phyloP scores from a whole-genome alignment of 2,329 filamentous ascomycete species.

The Ophiostoma pallidulum region DNA sequence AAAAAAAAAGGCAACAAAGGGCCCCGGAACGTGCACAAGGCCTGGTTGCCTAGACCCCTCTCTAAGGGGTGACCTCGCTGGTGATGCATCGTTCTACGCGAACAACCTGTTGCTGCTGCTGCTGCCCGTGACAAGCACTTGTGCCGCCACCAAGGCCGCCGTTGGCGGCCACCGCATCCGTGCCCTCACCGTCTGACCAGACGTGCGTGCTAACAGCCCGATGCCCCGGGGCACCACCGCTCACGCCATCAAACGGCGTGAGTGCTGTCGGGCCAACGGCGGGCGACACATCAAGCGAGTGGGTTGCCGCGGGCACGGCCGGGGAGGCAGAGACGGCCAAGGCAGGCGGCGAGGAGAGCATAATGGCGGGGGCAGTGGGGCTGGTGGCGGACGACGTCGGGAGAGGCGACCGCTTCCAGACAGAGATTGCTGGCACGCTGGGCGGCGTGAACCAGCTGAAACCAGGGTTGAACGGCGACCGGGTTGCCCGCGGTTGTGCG shows the following conservation, averaged over 20 bases:
- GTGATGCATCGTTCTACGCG: conserved; percentile 9
- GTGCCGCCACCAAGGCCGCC: neutral
- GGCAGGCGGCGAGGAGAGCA: too few species aligned
- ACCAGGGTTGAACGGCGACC: conserved; percentile 9
- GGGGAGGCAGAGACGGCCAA: neutral
- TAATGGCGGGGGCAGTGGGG: too few species aligned
- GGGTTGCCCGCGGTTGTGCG: neutral
- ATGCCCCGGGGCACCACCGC: neutral
- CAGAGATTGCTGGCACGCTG: neutral
- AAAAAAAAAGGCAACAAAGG: too few species aligned
- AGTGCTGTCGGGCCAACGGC: neutral
- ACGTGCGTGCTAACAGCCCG: conserved; percentile 8
- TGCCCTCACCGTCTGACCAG: conserved; percentile 9
- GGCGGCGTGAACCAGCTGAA: conserved; percentile 12
- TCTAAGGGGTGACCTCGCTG: neutral
- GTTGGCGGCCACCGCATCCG: neutral
- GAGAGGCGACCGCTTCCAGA: neutral
- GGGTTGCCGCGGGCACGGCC: neutral
- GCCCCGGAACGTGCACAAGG: too few species aligned
- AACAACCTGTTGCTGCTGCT: conserved; percentile 3
- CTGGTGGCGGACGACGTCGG: neutral
- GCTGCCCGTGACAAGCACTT: neutral
- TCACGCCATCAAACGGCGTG: conserved; percentile 7
- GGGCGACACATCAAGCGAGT: neutral
- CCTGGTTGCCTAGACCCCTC: too few species aligned